Evolutionary conservation across 441 rosid species (phyloP).

Genomic region (Populus trichocarpa): DNA sequence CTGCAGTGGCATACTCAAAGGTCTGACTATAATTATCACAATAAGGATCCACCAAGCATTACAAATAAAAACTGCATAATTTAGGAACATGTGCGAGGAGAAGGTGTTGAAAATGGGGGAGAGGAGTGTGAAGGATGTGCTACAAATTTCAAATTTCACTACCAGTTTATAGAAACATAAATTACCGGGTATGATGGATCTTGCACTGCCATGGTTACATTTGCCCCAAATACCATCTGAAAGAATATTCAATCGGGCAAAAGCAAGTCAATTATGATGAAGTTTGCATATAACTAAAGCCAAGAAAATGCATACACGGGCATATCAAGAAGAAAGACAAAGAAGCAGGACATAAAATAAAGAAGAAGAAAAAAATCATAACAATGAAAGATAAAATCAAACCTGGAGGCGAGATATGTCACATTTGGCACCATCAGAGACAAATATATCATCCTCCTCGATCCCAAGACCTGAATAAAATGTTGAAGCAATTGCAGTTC

Average conservation of each 20-base stretch:
- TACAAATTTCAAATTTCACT: not conserved
- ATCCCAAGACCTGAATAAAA: slow-evolving; percentile 80
- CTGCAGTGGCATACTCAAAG: too few relatives aligned
- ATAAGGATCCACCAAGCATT: too few relatives aligned
- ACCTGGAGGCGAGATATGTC: slow-evolving; percentile 99
- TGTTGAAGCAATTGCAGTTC: slow-evolving; percentile 79
- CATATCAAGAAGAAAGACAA: not conserved
- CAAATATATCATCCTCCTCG: slow-evolving; percentile 83
- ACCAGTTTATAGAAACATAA: not conserved
- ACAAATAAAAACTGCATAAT: too few relatives aligned
- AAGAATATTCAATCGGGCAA: slow-evolving; percentile 15
- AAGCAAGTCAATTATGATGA: slow-evolving; percentile 3
- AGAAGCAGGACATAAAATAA: not conserved
- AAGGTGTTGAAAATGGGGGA: not conserved
- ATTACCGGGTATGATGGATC: slow-evolving; percentile 99
- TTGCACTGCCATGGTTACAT: slow-evolving; percentile 89
- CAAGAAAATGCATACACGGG: not conserved
- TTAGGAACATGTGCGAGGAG: not conserved
- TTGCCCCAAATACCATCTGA: slow-evolving; percentile 86
- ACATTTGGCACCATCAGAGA: slow-evolving; percentile 99
- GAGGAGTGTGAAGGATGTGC: not conserved
- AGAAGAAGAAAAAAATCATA: not conserved
- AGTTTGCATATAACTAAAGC: not conserved
- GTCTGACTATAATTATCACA: too few relatives aligned
- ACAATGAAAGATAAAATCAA: slow-evolving; percentile 6